A percentile compares a stretch with the other conserved stretches of the same genome.
Evolutionary conservation across 179 eudicot genomes (phyloP).

Genomic region (Corrigiola litoralis): DNA sequence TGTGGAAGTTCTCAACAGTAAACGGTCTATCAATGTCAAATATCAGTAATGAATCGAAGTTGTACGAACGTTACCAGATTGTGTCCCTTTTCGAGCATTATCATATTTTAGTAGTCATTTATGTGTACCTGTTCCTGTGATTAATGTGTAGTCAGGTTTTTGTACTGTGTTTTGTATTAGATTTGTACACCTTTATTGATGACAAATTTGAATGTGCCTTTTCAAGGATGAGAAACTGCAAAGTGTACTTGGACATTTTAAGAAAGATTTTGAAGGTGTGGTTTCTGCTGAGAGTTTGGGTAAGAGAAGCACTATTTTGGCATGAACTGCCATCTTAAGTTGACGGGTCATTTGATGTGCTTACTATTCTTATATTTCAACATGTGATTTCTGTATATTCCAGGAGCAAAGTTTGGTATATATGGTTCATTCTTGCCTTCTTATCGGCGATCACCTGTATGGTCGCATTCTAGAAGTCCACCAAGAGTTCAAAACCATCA

Average conservation of each 20-base stretch:
- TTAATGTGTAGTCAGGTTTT: slow-evolving; percentile 1
- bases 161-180: neutral
- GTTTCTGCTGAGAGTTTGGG: slow-evolving; percentile 96
- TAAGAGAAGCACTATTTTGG: slow-evolving; percentile 34
- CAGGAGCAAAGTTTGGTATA: slow-evolving; percentile 92
- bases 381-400: slow-evolving; percentile 19
- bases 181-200: slow-evolving; percentile 1
- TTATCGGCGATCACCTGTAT: slow-evolving; percentile 74
- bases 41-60: neutral
- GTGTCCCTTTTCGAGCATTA: neutral
- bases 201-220: slow-evolving; percentile 15
- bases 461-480: slow-evolving; percentile 61
- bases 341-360: slow-evolving; percentile 7
- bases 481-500: slow-evolving; percentile 42
- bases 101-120: neutral
- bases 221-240: slow-evolving; percentile 90
- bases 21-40: neutral
- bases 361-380: slow-evolving; percentile 26
- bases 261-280: slow-evolving; percentile 96
- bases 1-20: neutral
- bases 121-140: neutral
- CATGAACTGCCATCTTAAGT: slow-evolving; percentile 12
- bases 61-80: neutral
- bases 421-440: slow-evolving; percentile 92
- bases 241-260: slow-evolving; percentile 85